Percentiles rank a stretch among this genome's conserved stretches.
Evolutionary conservation across 1,284 basidiomycete species (phyloP).

Genomic region (Fomes fomentarius): DNA sequence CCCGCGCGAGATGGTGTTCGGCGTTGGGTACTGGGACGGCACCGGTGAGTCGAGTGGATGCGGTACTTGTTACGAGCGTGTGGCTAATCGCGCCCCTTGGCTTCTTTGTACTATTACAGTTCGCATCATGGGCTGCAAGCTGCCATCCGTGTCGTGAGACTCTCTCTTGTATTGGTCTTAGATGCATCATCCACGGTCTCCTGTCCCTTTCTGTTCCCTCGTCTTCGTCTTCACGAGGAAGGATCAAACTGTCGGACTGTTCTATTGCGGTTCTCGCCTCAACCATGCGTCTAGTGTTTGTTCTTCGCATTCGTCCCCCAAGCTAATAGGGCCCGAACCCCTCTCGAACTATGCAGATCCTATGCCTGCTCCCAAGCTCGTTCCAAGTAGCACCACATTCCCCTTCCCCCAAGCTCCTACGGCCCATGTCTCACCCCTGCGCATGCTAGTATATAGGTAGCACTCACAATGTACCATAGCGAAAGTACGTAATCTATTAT

Average conservation of each 20-base stretch:
- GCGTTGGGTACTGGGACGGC: constrained; percentile 73
- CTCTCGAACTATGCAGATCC: too few relatives aligned
- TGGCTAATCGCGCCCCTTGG: constrained; percentile 6
- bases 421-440: not conserved
- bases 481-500: constrained; percentile 21
- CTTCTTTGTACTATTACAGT: constrained; percentile 36
- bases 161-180: not conserved
- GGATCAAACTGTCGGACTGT: too few relatives aligned
- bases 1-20: constrained; percentile 81
- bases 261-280: too few relatives aligned
- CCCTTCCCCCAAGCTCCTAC: not conserved
- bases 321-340: not conserved
- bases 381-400: not conserved
- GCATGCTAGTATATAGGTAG: constrained; percentile 16
- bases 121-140: constrained; percentile 50
- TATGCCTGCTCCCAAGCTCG: too few relatives aligned
- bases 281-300: too few relatives aligned
- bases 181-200: not conserved
- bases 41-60: constrained; percentile 66
- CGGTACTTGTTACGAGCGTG: not conserved
- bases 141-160: constrained; percentile 27
- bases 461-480: constrained; percentile 21
- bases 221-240: not conserved
- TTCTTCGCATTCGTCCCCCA: not conserved
- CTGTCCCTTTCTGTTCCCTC: not conserved